Conservation (phyloP, 176 grass and related monocot genomes). For the Themeda triandra region DNA sequence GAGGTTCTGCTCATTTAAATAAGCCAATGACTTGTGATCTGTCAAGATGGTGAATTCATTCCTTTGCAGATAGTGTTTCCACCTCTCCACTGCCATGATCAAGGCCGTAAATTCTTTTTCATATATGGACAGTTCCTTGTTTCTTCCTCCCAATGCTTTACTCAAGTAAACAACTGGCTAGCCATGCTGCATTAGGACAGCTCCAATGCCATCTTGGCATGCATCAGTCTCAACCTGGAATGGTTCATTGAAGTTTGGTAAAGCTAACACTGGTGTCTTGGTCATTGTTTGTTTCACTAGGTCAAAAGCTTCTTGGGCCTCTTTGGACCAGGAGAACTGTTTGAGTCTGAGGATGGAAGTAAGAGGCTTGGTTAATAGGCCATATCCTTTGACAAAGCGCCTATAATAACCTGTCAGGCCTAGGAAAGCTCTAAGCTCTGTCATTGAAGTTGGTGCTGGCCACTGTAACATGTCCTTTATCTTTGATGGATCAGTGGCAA, state of each 20-base stretch:
- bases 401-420: neutral
- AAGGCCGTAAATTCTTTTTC: too few relatives aligned
- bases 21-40: too few relatives aligned
- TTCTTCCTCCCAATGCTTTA: fast-evolving
- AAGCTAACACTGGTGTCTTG: fast-evolving
- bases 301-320: neutral
- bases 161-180: too few relatives aligned
- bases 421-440: neutral
- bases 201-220: too few relatives aligned
- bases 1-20: too few relatives aligned
- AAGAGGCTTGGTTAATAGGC: fast-evolving
- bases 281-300: fast-evolving
- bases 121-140: too few relatives aligned
- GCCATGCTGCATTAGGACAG: too few relatives aligned
- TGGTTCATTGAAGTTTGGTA: too few relatives aligned
- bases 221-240: too few relatives aligned
- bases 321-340: neutral
- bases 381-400: neutral
- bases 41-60: fast-evolving
- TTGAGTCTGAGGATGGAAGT: fast-evolving
- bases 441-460: neutral
- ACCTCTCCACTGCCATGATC: too few relatives aligned
- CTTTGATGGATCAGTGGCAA: neutral
- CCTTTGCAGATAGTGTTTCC: too few relatives aligned
- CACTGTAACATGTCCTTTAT: neutral